phyloP scores from a whole-genome alignment of 441 rosid genomes.

The Croton laevigatus region DNA sequence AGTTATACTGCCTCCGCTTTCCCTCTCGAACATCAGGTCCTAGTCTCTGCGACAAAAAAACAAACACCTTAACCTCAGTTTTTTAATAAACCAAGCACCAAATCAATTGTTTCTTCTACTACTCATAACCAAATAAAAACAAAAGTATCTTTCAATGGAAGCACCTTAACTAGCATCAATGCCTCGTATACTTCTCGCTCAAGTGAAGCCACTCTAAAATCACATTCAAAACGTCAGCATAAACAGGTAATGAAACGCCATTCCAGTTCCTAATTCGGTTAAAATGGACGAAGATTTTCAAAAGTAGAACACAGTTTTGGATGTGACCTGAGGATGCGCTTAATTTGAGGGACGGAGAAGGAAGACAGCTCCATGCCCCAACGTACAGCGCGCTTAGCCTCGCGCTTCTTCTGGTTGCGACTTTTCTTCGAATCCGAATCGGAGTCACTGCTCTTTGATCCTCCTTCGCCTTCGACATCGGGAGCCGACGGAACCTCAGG shows the following conservation, averaged over 20 bases:
- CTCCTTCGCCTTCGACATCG: slow-evolving; percentile 29
- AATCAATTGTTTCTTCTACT: not conserved
- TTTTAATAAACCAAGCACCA: not conserved
- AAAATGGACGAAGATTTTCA: not conserved
- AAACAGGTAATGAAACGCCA: not conserved
- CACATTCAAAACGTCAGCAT: not conserved
- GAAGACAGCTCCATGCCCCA: slow-evolving; percentile 83
- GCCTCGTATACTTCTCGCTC: slow-evolving; percentile 71
- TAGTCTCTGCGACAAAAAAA: slow-evolving; percentile 56
- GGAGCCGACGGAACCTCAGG: slow-evolving; percentile 30
- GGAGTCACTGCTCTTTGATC: slow-evolving; percentile 33
- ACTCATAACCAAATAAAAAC: not conserved
- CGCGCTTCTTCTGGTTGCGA: slow-evolving; percentile 81
- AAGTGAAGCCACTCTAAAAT: slow-evolving; percentile 54
- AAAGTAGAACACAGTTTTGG: not conserved
- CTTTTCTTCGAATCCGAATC: slow-evolving; percentile 56
- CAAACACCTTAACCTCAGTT: slow-evolving; percentile 58
- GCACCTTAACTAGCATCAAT: slow-evolving; percentile 77
- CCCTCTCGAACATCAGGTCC: slow-evolving; percentile 80
- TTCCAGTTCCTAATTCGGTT: not conserved
- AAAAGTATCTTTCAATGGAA: not conserved
- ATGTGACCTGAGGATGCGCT: slow-evolving; percentile 53
- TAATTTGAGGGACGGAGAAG: slow-evolving; percentile 64
- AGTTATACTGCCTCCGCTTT: slow-evolving; percentile 76
- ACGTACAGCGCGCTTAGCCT: slow-evolving; percentile 71